A percentile compares a stretch with the other conserved stretches of the same genome.
phyloP scores from a whole-genome alignment of 768 basidiomycete genomes.

The Kondoa subrosea region DNA sequence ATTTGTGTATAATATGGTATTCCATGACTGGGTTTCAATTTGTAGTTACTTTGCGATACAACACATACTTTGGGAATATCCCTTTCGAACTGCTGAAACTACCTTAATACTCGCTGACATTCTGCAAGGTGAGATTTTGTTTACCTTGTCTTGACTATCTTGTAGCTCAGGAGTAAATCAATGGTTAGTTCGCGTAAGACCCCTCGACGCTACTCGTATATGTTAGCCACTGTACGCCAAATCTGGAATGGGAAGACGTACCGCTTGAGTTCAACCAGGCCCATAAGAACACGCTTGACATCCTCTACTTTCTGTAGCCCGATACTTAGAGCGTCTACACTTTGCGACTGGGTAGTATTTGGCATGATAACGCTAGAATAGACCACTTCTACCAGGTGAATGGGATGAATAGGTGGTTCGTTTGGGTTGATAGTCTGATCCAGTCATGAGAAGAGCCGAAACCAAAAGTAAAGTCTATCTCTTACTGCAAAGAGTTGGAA shows the following conservation, averaged over 20 bases:
- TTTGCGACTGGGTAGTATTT: neutral
- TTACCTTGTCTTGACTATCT: too few species aligned
- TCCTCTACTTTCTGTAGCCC: neutral
- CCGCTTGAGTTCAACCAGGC: neutral
- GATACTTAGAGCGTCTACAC: neutral
- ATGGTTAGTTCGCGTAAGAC: neutral
- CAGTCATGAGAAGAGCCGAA: neutral
- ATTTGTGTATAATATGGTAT: too few species aligned
- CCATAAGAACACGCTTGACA: neutral
- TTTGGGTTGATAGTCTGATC: neutral
- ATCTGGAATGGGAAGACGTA: neutral
- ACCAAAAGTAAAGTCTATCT: neutral
- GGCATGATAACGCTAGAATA: neutral
- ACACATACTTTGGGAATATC: too few species aligned
- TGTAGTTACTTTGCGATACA: too few species aligned
- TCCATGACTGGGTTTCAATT: too few species aligned
- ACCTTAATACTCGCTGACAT: too few species aligned
- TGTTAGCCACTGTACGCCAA: neutral
- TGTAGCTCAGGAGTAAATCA: too few species aligned
- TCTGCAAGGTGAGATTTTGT: too few species aligned
- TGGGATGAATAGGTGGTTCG: neutral
- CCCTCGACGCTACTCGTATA: neutral
- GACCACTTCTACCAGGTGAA: conserved; percentile 1
- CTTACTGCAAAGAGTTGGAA: neutral
- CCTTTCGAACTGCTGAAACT: too few species aligned